Evolutionary conservation across 345 rosid genomes (phyloP), one percentile per base, ranked within the genome.

Genomic region (Rhodamnia rubescens): DNA sequence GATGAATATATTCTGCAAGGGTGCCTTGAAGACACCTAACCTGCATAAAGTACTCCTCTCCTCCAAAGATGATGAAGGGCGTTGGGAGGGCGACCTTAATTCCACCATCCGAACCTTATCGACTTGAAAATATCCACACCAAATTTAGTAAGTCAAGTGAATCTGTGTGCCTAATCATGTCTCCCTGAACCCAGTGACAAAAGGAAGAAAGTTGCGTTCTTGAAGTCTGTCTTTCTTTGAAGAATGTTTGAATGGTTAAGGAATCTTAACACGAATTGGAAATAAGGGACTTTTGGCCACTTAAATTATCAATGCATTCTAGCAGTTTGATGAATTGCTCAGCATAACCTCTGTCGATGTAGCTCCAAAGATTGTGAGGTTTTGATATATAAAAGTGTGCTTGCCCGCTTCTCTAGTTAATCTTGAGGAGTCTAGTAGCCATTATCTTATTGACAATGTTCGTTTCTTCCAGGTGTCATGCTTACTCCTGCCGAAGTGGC

Each of bases 41-140:
- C 12, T 57, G 26, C 0, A 2, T 11, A 0, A 0, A 57, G 32
- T 57, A 11, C 0, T 0, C 64, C 29, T 11, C 29, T 57, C 15
- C 15, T 7, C 11, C 1, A 7, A 11, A 12, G 13, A 57, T 57
- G 12, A 5, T 57, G 0, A 57, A 57, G 3, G 16, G 5, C 8
- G 7, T 26, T 57, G 64, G 64, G 64, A 57, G 29, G 64, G 29
- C 1, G 64, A 57, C 14, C 32, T 57, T 11, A 26, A 57, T 53
- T 6, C 56, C 22, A 18, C 56, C 20, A 53, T 53, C 21, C 55
- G 12, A 53, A 15, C 21, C 21, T 16, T 53, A 53, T 16, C 22
- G 21, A 53, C 55, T 0, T 53, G 8, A 53, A 53, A 53, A 53
- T 5, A 53, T 53, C 56, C 32, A n/a, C 16, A 0, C 3, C 5